Evolutionary conservation across 345 rosid species (phyloP).

Genomic region (Noccaea caerulescens): DNA sequence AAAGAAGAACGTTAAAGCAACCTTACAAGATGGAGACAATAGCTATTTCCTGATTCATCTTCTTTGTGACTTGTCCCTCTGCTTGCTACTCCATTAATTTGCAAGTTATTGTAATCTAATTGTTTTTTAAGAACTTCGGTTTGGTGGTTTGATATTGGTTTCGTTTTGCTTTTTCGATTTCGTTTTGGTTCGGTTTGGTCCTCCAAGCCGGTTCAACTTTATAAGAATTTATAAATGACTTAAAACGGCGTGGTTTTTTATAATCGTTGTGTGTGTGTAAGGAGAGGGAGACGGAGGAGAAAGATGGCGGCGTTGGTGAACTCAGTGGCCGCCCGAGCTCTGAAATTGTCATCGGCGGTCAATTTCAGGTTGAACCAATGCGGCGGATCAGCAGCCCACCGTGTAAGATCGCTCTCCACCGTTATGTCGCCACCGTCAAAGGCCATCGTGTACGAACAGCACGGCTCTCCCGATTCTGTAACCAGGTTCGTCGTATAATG

Average conservation of each 20-base stretch:
- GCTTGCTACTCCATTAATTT: slow-evolving; percentile 15
- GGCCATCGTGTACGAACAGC: slow-evolving; percentile 80
- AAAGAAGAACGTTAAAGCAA: slow-evolving; percentile 18
- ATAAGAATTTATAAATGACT: too few relatives aligned
- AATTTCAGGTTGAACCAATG: neutral
- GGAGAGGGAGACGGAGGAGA: slow-evolving; percentile 13
- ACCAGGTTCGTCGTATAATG: slow-evolving; percentile 52
- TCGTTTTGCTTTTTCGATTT: neutral
- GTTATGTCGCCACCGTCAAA: slow-evolving; percentile 77
- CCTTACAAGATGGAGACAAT: slow-evolving; percentile 16
- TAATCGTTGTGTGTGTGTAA: neutral
- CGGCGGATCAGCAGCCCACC: neutral
- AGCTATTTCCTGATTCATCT: slow-evolving; percentile 15
- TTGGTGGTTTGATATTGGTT: neutral
- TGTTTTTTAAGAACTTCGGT: neutral
- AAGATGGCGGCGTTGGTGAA: slow-evolving; percentile 40
- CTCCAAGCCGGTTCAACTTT: too few relatives aligned
- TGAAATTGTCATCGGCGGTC: slow-evolving; percentile 18
- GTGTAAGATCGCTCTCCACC: slow-evolving; percentile 56
- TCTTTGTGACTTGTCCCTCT: slow-evolving; percentile 15
- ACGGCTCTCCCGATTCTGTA: slow-evolving; percentile 81
- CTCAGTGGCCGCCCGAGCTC: slow-evolving; percentile 30
- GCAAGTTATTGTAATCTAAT: neutral
- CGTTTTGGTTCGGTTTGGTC: neutral
- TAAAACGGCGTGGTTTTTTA: neutral